Evolutionary conservation across 31 red algal genomes (phyloP).

Genomic region (Asparagopsis taxiformis): DNA sequence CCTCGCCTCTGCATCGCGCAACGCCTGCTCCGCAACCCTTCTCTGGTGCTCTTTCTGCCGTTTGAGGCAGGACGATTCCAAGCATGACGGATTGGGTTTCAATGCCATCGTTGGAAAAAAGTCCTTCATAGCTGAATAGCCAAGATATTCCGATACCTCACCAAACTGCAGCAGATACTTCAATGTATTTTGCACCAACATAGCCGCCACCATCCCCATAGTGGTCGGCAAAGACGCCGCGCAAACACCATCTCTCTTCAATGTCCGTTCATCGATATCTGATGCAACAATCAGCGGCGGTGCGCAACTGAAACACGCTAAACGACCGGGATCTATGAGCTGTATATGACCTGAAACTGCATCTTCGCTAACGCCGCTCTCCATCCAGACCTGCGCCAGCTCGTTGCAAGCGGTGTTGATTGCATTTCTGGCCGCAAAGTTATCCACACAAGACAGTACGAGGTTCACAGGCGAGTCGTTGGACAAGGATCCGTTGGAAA

Average conservation of each 20-base stretch:
- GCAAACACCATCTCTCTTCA: slow-evolving; percentile 87
- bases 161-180: slow-evolving; percentile 81
- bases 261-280: slow-evolving; percentile 71
- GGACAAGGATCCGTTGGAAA: slow-evolving; percentile 14
- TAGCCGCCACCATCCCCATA: slow-evolving; percentile 90
- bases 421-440: slow-evolving; percentile 83
- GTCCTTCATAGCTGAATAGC: slow-evolving; percentile 89
- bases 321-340: slow-evolving; percentile 68
- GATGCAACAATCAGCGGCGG: slow-evolving; percentile 91
- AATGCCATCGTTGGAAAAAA: slow-evolving; percentile 85
- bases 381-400: slow-evolving; percentile 61
- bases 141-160: slow-evolving; percentile 73
- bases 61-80: slow-evolving; percentile 55
- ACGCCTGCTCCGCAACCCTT: slow-evolving; percentile 6
- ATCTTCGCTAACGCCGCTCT: slow-evolving; percentile 90
- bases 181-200: slow-evolving; percentile 75
- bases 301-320: slow-evolving; percentile 86
- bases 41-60: slow-evolving; percentile 50
- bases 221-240: slow-evolving; percentile 95
- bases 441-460: slow-evolving; percentile 86
- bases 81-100: slow-evolving; percentile 72
- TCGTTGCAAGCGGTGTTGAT: slow-evolving; percentile 89
- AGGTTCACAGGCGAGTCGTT: slow-evolving; percentile 39
- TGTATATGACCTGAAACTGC: slow-evolving; percentile 93
- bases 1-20: background rate